Percentiles rank a stretch among this genome's conserved stretches.
Evolutionary conservation across 1,139 yeast genomes (phyloP).

Genomic region (Protomyces inundatus): DNA sequence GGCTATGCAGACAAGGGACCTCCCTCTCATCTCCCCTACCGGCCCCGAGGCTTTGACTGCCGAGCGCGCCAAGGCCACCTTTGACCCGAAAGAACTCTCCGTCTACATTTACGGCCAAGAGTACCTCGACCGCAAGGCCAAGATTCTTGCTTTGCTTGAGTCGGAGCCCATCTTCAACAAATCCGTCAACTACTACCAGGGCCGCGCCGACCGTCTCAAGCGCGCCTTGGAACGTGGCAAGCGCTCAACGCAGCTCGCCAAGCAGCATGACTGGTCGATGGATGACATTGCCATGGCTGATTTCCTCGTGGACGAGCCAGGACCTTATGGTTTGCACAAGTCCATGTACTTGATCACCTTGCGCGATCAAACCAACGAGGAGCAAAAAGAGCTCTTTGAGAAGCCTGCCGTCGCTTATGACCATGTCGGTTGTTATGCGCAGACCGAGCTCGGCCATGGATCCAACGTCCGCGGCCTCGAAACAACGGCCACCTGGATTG

Average conservation of each 20-base stretch:
- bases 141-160: constrained; percentile 11
- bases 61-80: constrained; percentile 25
- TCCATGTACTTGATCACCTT: constrained; percentile 25
- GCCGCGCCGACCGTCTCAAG: constrained; percentile 22
- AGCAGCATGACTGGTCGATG: constrained; percentile 12
- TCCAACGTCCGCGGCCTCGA: constrained; percentile 89
- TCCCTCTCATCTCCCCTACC: constrained; percentile 13
- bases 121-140: constrained; percentile 11
- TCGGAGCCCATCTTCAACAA: constrained; percentile 23
- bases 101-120: constrained; percentile 22
- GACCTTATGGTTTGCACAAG: constrained; percentile 26
- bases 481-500: constrained; percentile 78
- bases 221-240: constrained; percentile 23
- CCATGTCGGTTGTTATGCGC: constrained; percentile 70
- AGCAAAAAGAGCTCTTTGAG: constrained; percentile 13
- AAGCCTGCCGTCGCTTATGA: constrained; percentile 18
- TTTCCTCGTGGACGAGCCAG: constrained; percentile 22
- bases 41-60: constrained; percentile 15
- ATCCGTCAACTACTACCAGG: constrained; percentile 20
- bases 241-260: constrained; percentile 23
- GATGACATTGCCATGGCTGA: constrained; percentile 27
- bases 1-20: constrained; percentile 14
- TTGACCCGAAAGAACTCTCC: constrained; percentile 14
- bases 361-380: constrained; percentile 23
- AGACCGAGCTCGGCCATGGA: constrained; percentile 94